A percentile compares a stretch with the other conserved stretches of the same genome.
Conservation (phyloP, 2,329 filamentous ascomycete genomes). For the Geosmithia putterillii region DNA sequence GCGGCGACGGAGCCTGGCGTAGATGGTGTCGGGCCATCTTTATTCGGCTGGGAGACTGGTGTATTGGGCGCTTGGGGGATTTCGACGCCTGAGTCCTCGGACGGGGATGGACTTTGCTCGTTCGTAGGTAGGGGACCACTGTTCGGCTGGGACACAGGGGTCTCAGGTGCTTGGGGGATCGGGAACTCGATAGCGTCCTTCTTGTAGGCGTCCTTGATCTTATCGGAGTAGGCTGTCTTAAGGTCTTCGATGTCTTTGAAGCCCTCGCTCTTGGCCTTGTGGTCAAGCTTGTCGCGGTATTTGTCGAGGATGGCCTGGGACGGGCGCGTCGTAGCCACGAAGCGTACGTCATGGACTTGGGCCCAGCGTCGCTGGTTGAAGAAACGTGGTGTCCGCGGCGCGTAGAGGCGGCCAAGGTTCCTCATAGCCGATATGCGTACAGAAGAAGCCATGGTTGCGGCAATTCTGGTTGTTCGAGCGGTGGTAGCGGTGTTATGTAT, state of each 20-base stretch:
- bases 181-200: slow-evolving; percentile 44
- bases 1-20: slow-evolving; percentile 4
- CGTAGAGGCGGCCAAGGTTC: slow-evolving; percentile 22
- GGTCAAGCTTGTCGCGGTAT: slow-evolving; percentile 74
- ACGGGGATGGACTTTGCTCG: not conserved
- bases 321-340: slow-evolving; percentile 66
- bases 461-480: no score
- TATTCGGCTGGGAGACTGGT: slow-evolving; percentile 21
- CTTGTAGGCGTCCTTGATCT: slow-evolving; percentile 61
- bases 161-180: slow-evolving; percentile 5
- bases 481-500: no score
- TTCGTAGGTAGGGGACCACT: no score
- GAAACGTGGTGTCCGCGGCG: slow-evolving; percentile 6
- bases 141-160: slow-evolving; percentile 5
- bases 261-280: slow-evolving; percentile 68
- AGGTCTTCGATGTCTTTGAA: slow-evolving; percentile 59
- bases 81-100: slow-evolving; percentile 5
- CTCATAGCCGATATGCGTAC: slow-evolving; percentile 35
- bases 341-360: slow-evolving; percentile 83
- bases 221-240: slow-evolving; percentile 72
- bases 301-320: slow-evolving; percentile 63
- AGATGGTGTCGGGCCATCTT: slow-evolving; percentile 6
- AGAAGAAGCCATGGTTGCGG: slow-evolving; percentile 39
- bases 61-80: slow-evolving; percentile 23
- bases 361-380: slow-evolving; percentile 70